Evolutionary conservation across 2,329 filamentous ascomycete genomes (phyloP).

Genomic region (Epichloe sp.): DNA sequence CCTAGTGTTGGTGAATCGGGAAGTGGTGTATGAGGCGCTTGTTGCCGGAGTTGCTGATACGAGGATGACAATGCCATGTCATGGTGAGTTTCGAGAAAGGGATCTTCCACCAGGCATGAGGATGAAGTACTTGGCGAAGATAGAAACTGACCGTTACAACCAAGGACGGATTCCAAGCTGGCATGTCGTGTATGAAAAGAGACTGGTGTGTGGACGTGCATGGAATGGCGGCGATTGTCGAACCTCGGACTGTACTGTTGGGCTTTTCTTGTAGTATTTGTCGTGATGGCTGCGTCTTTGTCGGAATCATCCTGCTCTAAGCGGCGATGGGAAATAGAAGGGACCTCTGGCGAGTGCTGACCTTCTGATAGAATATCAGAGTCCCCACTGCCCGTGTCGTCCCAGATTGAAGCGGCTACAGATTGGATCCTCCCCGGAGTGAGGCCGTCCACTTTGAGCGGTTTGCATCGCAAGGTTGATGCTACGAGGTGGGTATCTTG

Average conservation of each 20-base stretch:
- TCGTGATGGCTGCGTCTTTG: not conserved
- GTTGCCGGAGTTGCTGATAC: not conserved
- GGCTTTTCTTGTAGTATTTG: not conserved
- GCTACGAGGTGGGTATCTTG: not conserved
- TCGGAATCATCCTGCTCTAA: not conserved
- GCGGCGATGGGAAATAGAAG: not conserved
- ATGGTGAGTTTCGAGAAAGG: not conserved
- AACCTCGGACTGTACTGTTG: not conserved
- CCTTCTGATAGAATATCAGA: not conserved
- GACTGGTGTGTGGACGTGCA: not conserved
- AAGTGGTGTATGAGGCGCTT: not conserved
- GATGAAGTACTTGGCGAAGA: not conserved
- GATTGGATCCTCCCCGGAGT: not conserved
- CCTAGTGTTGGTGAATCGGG: conserved; percentile 5
- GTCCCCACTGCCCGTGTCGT: not conserved
- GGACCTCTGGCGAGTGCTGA: not conserved
- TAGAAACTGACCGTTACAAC: not conserved
- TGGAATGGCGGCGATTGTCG: not conserved
- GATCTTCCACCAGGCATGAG: not conserved
- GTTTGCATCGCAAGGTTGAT: not conserved
- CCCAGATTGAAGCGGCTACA: not conserved
- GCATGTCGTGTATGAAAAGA: not conserved
- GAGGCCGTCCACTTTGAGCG: not conserved
- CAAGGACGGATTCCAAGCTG: not conserved
- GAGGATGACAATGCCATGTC: not conserved